Evolutionary conservation across 2,329 filamentous ascomycete genomes (phyloP).

Genomic region (Venturiaceae sp.): DNA sequence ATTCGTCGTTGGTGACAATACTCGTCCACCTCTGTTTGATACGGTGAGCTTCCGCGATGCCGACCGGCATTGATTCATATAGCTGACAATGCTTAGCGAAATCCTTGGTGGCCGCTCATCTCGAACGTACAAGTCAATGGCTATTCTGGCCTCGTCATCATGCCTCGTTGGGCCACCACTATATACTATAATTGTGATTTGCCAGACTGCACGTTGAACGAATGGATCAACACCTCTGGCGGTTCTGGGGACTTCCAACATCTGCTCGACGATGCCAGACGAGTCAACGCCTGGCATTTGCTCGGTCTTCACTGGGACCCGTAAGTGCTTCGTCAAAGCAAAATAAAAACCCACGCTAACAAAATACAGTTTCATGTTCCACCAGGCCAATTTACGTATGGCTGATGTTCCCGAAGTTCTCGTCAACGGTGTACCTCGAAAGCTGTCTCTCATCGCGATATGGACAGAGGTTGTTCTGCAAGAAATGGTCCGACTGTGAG

Average conservation of each 20-base stretch:
- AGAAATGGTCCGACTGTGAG: conserved; percentile 42
- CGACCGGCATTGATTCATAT: background rate
- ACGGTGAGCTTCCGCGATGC: conserved; percentile 8
- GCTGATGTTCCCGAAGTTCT: conserved; percentile 36
- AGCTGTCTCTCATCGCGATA: conserved; percentile 45
- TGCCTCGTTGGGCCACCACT: conserved; percentile 50
- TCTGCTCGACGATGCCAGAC: conserved; percentile 41
- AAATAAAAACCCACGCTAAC: background rate
- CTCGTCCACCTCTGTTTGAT: conserved; percentile 45
- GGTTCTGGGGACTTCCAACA: conserved; percentile 44
- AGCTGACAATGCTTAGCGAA: conserved; percentile 19
- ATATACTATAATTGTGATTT: conserved; percentile 58
- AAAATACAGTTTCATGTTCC: conserved; percentile 46
- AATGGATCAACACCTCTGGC: conserved; percentile 51
- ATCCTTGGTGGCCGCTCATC: conserved; percentile 45
- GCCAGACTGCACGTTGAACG: conserved; percentile 44
- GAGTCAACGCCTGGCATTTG: conserved; percentile 46
- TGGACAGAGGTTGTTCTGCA: conserved; percentile 46
- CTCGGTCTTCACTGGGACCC: conserved; percentile 45
- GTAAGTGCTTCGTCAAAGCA: conserved; percentile 13
- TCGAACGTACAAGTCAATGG: conserved; percentile 43
- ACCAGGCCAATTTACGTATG: conserved; percentile 50
- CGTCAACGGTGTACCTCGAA: conserved; percentile 36
- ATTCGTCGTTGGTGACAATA: conserved; percentile 56
- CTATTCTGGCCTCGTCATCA: conserved; percentile 45